Percentiles rank a stretch among this genome's conserved stretches.
These are phyloP conservation scores for Mrakia hoshinonis DNA, from an alignment of 768 basidiomycete species.

Conservation along the genomic window DNA sequence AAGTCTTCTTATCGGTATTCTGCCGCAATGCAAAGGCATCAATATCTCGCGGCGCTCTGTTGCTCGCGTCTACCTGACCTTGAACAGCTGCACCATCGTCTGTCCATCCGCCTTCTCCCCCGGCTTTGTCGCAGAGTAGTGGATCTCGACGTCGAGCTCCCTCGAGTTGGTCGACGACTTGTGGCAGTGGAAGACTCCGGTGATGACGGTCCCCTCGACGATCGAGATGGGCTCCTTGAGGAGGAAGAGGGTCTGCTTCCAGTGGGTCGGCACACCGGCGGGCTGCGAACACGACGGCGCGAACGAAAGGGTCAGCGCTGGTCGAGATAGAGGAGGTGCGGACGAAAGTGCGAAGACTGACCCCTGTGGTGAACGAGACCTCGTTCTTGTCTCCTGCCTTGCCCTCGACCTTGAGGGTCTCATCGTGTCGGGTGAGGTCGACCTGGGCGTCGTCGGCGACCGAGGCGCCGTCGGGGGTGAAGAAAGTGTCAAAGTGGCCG, in stretches of 20 bases:
- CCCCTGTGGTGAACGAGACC: conserved; percentile 65
- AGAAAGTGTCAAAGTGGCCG: conserved; percentile 93
- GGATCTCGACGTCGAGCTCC: conserved; percentile 85
- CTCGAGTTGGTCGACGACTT: conserved; percentile 73
- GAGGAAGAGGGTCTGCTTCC: conserved; percentile 91
- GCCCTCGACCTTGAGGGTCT: conserved; percentile 30
- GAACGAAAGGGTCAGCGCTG: not conserved
- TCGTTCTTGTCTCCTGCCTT: conserved; percentile 36
- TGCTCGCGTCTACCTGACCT: conserved; percentile 60
- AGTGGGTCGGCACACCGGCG: conserved; percentile 76
- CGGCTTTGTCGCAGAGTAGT: conserved; percentile 47
- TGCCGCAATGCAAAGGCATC: too few species aligned
- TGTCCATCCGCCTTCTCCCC: conserved; percentile 40
- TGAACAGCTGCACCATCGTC: conserved; percentile 66
- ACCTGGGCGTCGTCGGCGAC: conserved; percentile 51
- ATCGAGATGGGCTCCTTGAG: conserved; percentile 69
- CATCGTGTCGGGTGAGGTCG: conserved; percentile 42
- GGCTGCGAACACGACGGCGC: conserved; percentile 42
- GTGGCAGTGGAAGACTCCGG: conserved; percentile 70
- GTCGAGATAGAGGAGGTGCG: not conserved
- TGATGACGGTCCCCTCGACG: conserved; percentile 62
- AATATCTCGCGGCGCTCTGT: too few species aligned
- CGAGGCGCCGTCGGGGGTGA: conserved; percentile 54
- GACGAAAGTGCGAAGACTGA: not conserved
- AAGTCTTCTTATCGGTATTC: too few species aligned